Conservation (phyloP, 257 asterid species). For the Nicotiana attenuata region DNA sequence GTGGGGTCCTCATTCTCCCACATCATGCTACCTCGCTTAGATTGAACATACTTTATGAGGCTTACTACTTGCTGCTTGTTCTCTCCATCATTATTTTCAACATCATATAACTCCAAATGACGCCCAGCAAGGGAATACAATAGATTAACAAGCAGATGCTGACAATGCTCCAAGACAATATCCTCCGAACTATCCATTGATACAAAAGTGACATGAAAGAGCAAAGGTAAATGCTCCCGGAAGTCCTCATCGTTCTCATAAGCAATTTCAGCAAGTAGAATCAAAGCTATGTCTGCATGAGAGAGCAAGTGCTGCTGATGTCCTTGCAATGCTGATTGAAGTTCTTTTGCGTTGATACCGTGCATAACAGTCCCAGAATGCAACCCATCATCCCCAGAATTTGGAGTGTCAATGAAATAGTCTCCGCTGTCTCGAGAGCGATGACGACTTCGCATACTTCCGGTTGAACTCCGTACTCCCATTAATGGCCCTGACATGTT, state of each 20-base stretch:
- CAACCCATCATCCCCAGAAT: slow-evolving; percentile 89
- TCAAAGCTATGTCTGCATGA: slow-evolving; percentile 92
- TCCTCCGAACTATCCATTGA: slow-evolving; percentile 99
- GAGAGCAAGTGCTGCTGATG: slow-evolving; percentile 95
- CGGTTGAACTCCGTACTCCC: slow-evolving; percentile 95
- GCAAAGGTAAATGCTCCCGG: slow-evolving; percentile 92
- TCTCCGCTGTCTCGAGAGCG: slow-evolving; percentile 97
- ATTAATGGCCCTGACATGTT: slow-evolving; percentile 97
- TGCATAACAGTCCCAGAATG: slow-evolving; percentile 57
- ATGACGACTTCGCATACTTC: slow-evolving; percentile 95
- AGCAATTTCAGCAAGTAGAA: slow-evolving; percentile 91
- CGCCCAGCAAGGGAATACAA: slow-evolving; percentile 96
- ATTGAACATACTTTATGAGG: slow-evolving; percentile 93
- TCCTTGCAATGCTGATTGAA: slow-evolving; percentile 96
- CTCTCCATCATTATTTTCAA: slow-evolving; percentile 96
- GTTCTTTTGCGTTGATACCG: slow-evolving; percentile 89
- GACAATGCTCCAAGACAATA: slow-evolving; percentile 97
- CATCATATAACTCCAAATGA: slow-evolving; percentile 92
- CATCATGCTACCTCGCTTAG: slow-evolving; percentile 98
- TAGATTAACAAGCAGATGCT: slow-evolving; percentile 89
- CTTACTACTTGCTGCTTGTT: slow-evolving; percentile 97
- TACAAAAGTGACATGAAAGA: slow-evolving; percentile 95
- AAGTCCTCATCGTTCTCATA: slow-evolving; percentile 98
- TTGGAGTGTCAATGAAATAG: slow-evolving; percentile 90
- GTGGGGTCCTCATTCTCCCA: slow-evolving; percentile 99